Evolutionary conservation across 73 alveolate genomes (phyloP).

Genomic region (Symbiodinium pilosum): DNA sequence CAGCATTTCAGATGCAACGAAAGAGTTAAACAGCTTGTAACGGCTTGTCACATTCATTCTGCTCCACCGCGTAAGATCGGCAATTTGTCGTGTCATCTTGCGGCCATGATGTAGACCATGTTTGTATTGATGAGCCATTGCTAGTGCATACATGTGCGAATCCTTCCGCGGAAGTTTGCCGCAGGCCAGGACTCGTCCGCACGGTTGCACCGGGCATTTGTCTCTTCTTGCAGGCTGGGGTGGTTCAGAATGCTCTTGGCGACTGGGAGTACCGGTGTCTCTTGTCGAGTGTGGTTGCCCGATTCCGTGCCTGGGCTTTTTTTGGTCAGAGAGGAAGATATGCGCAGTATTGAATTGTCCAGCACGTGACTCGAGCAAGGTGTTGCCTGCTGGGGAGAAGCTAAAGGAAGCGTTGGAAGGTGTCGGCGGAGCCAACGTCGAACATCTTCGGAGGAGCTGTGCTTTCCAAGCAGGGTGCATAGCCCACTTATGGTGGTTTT

Average conservation of each 20-base stretch:
- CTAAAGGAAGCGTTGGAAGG: conserved; percentile 55
- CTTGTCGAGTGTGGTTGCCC: conserved; percentile 82
- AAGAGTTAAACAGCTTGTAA: too few relatives aligned
- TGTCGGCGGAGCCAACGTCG: conserved; percentile 12
- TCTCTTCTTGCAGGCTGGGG: neutral
- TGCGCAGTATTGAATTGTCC: neutral
- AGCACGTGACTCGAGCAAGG: neutral
- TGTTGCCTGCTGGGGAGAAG: conserved; percentile 56
- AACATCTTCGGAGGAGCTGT: conserved; percentile 39
- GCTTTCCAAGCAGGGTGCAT: neutral
- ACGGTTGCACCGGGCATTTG: neutral
- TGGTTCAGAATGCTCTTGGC: neutral
- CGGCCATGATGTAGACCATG: too few relatives aligned
- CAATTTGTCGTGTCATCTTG: too few relatives aligned
- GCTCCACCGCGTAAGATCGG: too few relatives aligned
- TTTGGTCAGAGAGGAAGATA: too few relatives aligned
- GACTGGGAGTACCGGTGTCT: conserved; percentile 24
- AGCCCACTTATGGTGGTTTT: too few relatives aligned
- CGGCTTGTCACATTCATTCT: too few relatives aligned
- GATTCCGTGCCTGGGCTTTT: conserved; percentile 25
- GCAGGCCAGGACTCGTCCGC: neutral
- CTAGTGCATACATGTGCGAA: conserved; percentile 4
- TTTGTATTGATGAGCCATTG: too few relatives aligned
- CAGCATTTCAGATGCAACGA: too few relatives aligned
- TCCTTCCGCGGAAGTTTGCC: neutral